Evolutionary conservation across 148 eudicot species (phyloP), one percentile per base, ranked within the genome.

Genomic region (Chenopodium quinoa): DNA sequence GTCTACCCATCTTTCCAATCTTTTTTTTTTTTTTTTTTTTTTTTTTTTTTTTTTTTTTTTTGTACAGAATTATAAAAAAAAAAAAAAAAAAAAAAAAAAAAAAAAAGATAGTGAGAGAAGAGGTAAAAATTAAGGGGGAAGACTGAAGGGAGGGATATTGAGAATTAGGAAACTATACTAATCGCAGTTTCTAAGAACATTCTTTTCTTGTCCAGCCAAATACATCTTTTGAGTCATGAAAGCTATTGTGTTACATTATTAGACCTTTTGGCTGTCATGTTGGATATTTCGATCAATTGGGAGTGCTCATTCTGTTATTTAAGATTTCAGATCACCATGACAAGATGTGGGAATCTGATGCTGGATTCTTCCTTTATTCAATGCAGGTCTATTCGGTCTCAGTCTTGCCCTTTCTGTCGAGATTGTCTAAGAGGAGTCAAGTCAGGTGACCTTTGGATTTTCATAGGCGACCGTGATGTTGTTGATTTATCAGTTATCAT

Each of bases 371-470:
- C 71, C 17, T 50, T n/a, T n/a, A 37, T 54, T 83, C 71, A 22
- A 12, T 88, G 80, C 87, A 89, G 93, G 94, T 85, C 73, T 56
- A 71, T 86, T 74, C 90, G 97, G 67, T 91, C 98, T 67, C 87
- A 90, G 69, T 94, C 93, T 48, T 94, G 98, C 82, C 97, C 98
- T 16, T 93, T 94, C 80, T 94, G 98, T 75, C 95, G 97, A 32
- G 95, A 94, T 52, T 85, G 89, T 82, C 88, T 94, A 22, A 87
- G 86, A 79, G 86, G 91, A 68, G 91, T 94, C 25, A 84, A 89
- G 71, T 87, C 97, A 4, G 92, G 90, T 60, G 98, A 94, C 78
- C 95, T 94, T 20, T 93, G 97, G 97, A 83, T 94, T 48, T 91
- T 89, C 84, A 88, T 89, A 40, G 85, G 91, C 82, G 82, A 85